Conservation (phyloP, 2,329 filamentous ascomycete species). For the Fusarium nurragi region DNA sequence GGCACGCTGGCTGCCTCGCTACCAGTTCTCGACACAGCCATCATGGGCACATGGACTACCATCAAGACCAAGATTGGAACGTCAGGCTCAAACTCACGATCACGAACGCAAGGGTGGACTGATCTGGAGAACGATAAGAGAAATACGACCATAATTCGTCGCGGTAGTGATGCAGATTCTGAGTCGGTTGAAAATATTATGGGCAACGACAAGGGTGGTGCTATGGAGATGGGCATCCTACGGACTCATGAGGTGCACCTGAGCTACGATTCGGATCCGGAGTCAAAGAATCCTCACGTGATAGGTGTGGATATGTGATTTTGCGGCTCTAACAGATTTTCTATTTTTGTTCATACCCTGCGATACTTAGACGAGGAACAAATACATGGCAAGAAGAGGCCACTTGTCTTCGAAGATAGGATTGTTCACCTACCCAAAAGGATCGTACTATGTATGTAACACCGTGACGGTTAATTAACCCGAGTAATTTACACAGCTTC, state of each 20-base stretch:
- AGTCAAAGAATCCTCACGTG: neutral
- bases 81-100: slow-evolving; percentile 16
- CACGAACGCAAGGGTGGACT: slow-evolving; percentile 23
- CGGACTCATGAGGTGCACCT: slow-evolving; percentile 19
- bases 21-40: slow-evolving; percentile 19
- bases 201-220: neutral
- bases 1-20: slow-evolving; percentile 21
- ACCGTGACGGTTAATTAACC: no score
- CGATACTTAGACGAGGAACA: neutral
- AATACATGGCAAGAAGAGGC: neutral
- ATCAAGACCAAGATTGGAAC: slow-evolving; percentile 23
- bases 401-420: no score
- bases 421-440: no score
- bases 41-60: slow-evolving; percentile 24
- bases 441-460: no score
- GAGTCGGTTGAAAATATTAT: slow-evolving; percentile 24
- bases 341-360: neutral
- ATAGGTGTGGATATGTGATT: neutral
- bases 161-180: neutral
- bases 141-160: neutral
- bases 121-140: slow-evolving; percentile 13
- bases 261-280: neutral
- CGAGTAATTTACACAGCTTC: no score
- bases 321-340: neutral
- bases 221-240: slow-evolving; percentile 15